Evolutionary conservation across 2,329 filamentous ascomycete genomes (phyloP).

Genomic region (Beauveria sp.): DNA sequence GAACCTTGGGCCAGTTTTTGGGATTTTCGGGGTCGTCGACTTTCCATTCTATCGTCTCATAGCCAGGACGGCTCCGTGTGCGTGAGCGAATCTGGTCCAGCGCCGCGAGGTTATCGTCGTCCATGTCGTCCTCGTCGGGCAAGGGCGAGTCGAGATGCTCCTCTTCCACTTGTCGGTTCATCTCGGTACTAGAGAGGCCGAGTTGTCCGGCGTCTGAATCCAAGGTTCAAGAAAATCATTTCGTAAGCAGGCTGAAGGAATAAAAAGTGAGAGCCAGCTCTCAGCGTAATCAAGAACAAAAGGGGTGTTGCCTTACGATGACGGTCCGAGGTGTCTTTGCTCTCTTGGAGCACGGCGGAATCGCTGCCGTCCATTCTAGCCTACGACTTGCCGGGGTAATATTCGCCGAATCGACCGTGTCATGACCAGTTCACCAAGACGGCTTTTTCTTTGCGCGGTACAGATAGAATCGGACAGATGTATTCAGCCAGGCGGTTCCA

Average conservation of each 20-base stretch:
- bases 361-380: background rate
- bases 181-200: background rate
- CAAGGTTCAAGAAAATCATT: background rate
- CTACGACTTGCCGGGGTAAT: background rate
- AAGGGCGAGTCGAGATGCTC: background rate
- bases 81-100: slow-evolving; percentile 28
- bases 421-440: background rate
- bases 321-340: background rate
- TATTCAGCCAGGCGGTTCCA: background rate
- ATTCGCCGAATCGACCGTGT: background rate
- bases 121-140: slow-evolving; percentile 28
- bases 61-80: slow-evolving; percentile 24
- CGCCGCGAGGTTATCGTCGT: slow-evolving; percentile 26
- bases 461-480: too few species aligned
- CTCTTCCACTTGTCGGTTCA: background rate
- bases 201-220: background rate
- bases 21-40: slow-evolving; percentile 43
- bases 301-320: background rate
- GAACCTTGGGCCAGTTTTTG: slow-evolving; percentile 41
- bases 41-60: slow-evolving; percentile 38
- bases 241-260: background rate
- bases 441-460: too few species aligned
- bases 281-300: background rate
- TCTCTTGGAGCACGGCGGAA: background rate
- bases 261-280: background rate